These are phyloP conservation scores for Stephania yunnanensis DNA, from an alignment of 164 flowering plant species.

Conservation along the genomic window DNA sequence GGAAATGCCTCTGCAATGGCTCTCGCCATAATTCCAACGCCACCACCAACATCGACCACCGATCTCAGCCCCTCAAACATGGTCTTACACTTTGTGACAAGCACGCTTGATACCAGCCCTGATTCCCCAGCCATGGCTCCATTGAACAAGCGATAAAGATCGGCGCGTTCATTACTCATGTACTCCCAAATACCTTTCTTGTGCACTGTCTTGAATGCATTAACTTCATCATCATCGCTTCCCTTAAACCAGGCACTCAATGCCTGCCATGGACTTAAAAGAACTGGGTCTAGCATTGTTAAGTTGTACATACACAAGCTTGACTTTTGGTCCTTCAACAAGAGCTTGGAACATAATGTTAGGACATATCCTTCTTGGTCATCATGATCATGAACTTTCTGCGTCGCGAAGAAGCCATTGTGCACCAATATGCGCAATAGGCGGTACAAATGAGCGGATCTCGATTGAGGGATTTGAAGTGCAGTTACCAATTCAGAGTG, in stretches of 20 bases:
- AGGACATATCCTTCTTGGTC: conserved; percentile 13
- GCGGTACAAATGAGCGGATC: background rate
- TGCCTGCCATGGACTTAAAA: conserved; percentile 1
- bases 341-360: conserved; percentile 24
- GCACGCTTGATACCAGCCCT: background rate
- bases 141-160: conserved; percentile 12
- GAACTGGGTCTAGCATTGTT: conserved; percentile 19
- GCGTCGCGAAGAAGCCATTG: too few relatives aligned
- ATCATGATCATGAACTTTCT: background rate
- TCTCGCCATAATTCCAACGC: conserved; percentile 9
- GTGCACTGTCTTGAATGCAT: conserved; percentile 21
- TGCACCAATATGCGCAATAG: background rate
- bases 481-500: background rate
- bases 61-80: conserved; percentile 27
- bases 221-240: background rate
- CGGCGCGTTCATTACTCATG: background rate
- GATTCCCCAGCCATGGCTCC: conserved; percentile 28
- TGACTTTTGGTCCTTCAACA: conserved; percentile 21
- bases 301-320: background rate
- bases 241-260: too few relatives aligned
- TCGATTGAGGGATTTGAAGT: background rate
- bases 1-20: conserved; percentile 24
- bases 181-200: conserved; percentile 21
- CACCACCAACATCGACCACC: conserved; percentile 27
- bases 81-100: background rate